Base-by-base conservation (phyloP, 2,329 filamentous ascomycete species). In the Penicillium concentricum region DNA sequence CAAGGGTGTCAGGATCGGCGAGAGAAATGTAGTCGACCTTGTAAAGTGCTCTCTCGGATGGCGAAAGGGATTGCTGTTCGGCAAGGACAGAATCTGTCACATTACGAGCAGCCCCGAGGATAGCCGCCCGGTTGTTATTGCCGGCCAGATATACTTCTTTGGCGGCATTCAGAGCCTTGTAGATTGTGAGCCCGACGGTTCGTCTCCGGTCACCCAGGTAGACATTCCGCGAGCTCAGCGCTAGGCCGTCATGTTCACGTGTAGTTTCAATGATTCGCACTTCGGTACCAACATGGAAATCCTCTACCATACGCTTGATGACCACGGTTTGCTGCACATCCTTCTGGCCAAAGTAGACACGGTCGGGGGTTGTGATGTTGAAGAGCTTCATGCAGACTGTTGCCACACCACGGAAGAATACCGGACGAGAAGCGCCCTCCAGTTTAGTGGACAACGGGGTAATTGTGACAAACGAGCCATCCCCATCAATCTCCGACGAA, bases 321-420 rank as follows among this genome's bases (percentile, higher is more conserved):
- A 99, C 84, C 18, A 96, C 90, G 0, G 92, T 96, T 77, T 99
- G 94, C 79, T 99, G 94, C 20, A 97, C 86, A 73, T 99, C 94
- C 78, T 99, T 99, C 75, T 97, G 94, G 4, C 94, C 94, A 78
- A 99, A 97, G 77, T 96, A 94, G 5, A 91, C 90, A 43, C 83
- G 83, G 55, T 92, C 88, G 4, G 91, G 88, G 62, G 85, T 82
- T 44, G 91, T 87, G 53, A 92, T 90, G 69, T 92, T 92, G 77
- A 95, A 93, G 15, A 95, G 78, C 76, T 95, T 99, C 84, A 93
- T 94, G 78, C 92, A 97, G 2, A 99, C 89, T 1, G 94, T 99
- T 20, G 94, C 92, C 34, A 99, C 94, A 38, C 94, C 94, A 47
- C 94, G 84, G 77, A 99, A 99, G 76, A 99, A 99, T 42, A 95